A percentile compares a stretch with the other conserved stretches of the same genome.
Conservation (phyloP, 352 stramenopile species). For the Hyaloperonospora arabidopsidis region DNA sequence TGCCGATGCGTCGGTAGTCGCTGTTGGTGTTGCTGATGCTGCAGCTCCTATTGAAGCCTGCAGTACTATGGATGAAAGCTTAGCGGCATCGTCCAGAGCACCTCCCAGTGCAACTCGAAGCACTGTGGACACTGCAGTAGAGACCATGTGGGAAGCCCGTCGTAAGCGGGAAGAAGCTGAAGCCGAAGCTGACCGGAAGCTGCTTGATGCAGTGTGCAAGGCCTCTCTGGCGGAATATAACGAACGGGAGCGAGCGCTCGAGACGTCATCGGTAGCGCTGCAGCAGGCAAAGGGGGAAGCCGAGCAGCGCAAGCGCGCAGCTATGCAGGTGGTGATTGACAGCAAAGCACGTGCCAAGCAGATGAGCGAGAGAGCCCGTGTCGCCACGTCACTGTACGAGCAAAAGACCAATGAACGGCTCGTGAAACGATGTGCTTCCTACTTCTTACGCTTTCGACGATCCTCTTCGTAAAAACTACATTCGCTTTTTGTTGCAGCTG, state of each 20-base stretch:
- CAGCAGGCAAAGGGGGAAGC: slow-evolving; percentile 36
- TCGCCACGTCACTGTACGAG: slow-evolving; percentile 52
- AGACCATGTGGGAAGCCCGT: slow-evolving; percentile 61
- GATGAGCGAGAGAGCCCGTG: slow-evolving; percentile 54
- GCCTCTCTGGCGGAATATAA: slow-evolving; percentile 71
- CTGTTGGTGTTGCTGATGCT: too few relatives aligned
- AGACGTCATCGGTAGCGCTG: slow-evolving; percentile 34
- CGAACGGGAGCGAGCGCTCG: slow-evolving; percentile 50
- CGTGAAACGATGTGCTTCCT: slow-evolving; percentile 34
- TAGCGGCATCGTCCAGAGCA: slow-evolving; percentile 1
- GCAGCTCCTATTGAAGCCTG: too few relatives aligned
- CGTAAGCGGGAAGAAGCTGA: slow-evolving; percentile 44
- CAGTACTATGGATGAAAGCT: slow-evolving; percentile 1
- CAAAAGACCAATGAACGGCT: slow-evolving; percentile 50
- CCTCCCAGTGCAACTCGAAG: slow-evolving; percentile 20
- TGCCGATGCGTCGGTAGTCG: slow-evolving; percentile 19
- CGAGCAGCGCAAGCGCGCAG: slow-evolving; percentile 51
- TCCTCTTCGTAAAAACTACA: slow-evolving; percentile 15
- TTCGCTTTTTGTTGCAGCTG: slow-evolving; percentile 10
- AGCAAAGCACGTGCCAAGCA: slow-evolving; percentile 52
- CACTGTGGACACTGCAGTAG: slow-evolving; percentile 33
- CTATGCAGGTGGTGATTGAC: slow-evolving; percentile 72
- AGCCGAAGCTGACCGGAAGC: slow-evolving; percentile 54
- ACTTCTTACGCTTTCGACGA: slow-evolving; percentile 53
- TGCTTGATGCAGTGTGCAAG: slow-evolving; percentile 71